Evolutionary conservation across 1,139 yeast genomes (phyloP), one percentile per base, ranked within the genome.

Genomic region (Taphrina wiesneri): DNA sequence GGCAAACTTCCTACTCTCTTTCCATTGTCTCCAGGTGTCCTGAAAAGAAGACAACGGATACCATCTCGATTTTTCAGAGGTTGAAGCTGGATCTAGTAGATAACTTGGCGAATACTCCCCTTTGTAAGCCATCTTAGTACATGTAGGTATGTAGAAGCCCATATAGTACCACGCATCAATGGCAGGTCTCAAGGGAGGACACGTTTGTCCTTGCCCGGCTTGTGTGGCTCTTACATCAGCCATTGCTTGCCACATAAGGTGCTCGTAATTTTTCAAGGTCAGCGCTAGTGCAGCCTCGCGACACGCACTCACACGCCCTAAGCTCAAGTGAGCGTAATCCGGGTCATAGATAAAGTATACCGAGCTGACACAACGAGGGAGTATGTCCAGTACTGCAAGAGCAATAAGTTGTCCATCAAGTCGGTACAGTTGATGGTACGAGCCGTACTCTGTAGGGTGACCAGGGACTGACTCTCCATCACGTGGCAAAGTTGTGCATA

Each of bases 291-390:
- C 80, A 59, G 90, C 77, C 72, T 92, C 98, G 46, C 89, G 76
- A 36, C 90, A 72, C 0, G 90, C 95, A 67, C 92, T 85, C 1
- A 91, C 74, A 34, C 90, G 88, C 0, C 98, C 98, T 46, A 91
- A 75, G 0, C 91, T 87, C 69, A 87, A 77, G 67, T 84, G 80
- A 1, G 86, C 85, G 21, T 36, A 51, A 9, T 63, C 65, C 0
- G 96, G 96, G 73, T 91, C 95, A 90, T 96, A 90, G 19, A 91
- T 85, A 72, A 91, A 88, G 73, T 91, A 92, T 0, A 92, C 93
- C 0, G 96, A 86, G 0, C 96, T 90, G 0, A 92, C 75, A 0
- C 92, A 88, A 19, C 84, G 76, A 0, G 96, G 96, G 45, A 92
- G 75, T 39, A 91, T 78, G 74, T 92, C 98, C 30, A 88, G 74